A percentile compares a stretch with the other conserved stretches of the same genome.
Evolutionary conservation across 441 rosid genomes (phyloP).

Genomic region (Geranium incanum): DNA sequence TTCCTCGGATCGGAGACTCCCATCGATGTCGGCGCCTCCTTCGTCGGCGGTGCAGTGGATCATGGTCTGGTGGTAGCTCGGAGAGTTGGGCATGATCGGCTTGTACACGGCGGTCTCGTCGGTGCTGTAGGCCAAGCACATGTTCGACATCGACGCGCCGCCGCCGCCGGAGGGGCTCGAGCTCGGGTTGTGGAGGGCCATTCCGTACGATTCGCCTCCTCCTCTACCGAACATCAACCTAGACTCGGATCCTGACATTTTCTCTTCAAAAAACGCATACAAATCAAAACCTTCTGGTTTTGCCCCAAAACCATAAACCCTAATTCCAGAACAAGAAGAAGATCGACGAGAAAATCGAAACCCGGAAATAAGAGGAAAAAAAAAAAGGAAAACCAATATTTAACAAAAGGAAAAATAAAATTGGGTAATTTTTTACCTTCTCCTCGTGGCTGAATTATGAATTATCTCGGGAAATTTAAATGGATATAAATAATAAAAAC

Average conservation of each 20-base stretch:
- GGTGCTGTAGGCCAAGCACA: constrained; percentile 21
- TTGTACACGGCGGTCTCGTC: constrained; percentile 24
- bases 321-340: background rate
- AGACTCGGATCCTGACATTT: background rate
- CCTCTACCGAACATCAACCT: background rate
- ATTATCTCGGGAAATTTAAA: background rate
- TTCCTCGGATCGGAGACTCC: no score
- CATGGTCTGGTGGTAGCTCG: constrained; percentile 12
- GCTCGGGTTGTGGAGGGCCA: background rate
- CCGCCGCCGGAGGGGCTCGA: constrained; percentile 1
- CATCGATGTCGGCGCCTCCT: background rate
- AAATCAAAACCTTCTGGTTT: background rate
- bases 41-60: background rate
- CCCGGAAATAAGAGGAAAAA: background rate
- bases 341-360: background rate
- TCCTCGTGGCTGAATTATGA: background rate
- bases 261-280: background rate
- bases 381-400: background rate
- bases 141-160: constrained; percentile 13
- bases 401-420: no score
- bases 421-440: background rate
- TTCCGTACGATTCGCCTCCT: background rate
- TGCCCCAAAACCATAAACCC: background rate
- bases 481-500: background rate
- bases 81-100: constrained; percentile 19